Base-by-base conservation (phyloP, 2,329 filamentous ascomycete genomes). In the Aspergillus chevalieri region DNA sequence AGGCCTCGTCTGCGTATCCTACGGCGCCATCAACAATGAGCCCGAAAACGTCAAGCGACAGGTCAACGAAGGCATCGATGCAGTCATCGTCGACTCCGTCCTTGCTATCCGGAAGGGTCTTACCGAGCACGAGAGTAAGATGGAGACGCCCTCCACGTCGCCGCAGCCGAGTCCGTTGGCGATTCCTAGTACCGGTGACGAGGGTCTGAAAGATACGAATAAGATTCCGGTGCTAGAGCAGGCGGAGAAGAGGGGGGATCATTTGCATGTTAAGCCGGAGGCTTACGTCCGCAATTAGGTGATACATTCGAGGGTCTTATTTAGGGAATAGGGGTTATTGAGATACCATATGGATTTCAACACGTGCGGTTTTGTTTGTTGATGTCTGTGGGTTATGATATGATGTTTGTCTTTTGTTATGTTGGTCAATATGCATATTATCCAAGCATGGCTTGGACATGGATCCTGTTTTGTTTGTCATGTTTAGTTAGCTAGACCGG, bases 81-180 rank as follows among this genome's bases (percentile, higher is more conserved):
- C 93, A 1, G 92, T 98, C 47, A 98, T 98, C 64, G 93, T 97
- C 12, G 93, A 98, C 66, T 93, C 83, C 54, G 92, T 98, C 3
- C 80, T 97, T 26, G 89, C 89, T 38, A 96, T 98, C 58, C 84
- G 92, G 43, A 90, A 95, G 70, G 92, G 89, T 1, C 78, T 98
- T 53, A 93, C 88, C 1, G 72, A 73, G 49, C 57, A 60, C 36
- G 58, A 65, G 36, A 58, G 50, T 47, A 61, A 56, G 47, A 43
- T 54, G 10, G 58, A 60, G 10, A 58, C 62, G 4, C 57, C 62
- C 1, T 42, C 46, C 6, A 28, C 54, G n/a, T 61, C 58, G 19
- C 59, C 62, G 43, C 49, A 62, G 50, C 43, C 64, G 51, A 28
- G 61, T 39, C 51, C 63, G 41, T 30, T 65, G 50, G 44, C 59